These are phyloP conservation scores for Stenogyne calaminthoides DNA, from an alignment of 305 asterid genomes.

Conservation along the genomic window DNA sequence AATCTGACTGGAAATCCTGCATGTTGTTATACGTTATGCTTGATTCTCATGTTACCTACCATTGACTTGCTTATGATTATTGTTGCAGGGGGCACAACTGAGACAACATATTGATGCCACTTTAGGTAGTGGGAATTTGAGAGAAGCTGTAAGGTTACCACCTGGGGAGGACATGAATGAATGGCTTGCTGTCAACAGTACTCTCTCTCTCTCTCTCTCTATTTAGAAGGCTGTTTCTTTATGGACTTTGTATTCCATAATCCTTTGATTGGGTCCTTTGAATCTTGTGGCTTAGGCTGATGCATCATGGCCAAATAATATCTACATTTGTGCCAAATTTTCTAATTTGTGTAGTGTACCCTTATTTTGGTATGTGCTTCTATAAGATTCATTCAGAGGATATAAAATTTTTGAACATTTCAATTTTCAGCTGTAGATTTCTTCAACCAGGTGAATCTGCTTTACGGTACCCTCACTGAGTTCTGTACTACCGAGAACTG, in stretches of 20 bases:
- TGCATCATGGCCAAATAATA: neutral
- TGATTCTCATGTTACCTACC: neutral
- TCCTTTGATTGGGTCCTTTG: neutral
- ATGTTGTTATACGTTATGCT: neutral
- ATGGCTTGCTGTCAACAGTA: slow-evolving; percentile 98
- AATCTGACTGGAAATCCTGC: slow-evolving; percentile 10
- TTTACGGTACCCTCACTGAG: slow-evolving; percentile 92
- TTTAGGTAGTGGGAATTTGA: slow-evolving; percentile 85
- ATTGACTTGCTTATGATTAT: slow-evolving; percentile 13
- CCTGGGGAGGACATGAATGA: slow-evolving; percentile 91
- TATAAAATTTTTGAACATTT: slow-evolving; percentile 41
- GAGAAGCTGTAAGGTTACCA: slow-evolving; percentile 96
- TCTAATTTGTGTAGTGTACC: slow-evolving; percentile 9
- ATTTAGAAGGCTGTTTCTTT: neutral
- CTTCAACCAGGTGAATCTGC: slow-evolving; percentile 98
- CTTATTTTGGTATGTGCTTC: slow-evolving; percentile 10
- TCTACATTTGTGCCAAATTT: neutral
- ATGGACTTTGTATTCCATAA: neutral
- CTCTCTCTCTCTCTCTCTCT: slow-evolving; percentile 33
- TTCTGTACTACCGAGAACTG: slow-evolving; percentile 90
- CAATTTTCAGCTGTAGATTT: slow-evolving; percentile 87
- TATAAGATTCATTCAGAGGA: slow-evolving; percentile 24
- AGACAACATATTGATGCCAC: slow-evolving; percentile 91
- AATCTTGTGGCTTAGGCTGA: slow-evolving; percentile 12
- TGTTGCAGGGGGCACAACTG: slow-evolving; percentile 84